phyloP scores from a whole-genome alignment of 306 rosid genomes.

The Fragaria ananassa region DNA sequence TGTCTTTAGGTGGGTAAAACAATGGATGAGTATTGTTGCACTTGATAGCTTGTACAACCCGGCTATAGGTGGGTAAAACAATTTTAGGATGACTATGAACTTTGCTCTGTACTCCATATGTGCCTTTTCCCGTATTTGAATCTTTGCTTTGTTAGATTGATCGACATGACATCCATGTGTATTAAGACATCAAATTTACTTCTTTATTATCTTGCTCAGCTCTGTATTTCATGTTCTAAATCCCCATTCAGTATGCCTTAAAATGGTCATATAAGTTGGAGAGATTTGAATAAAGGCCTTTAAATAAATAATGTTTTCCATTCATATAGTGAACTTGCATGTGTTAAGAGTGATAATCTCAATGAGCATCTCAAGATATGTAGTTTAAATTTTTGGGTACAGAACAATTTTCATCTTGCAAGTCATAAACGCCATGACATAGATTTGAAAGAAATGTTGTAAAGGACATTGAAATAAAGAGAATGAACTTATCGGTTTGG shows the following conservation, averaged over 20 bases:
- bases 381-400: not conserved
- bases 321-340: too few species aligned
- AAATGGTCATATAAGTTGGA: too few species aligned
- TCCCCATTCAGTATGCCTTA: too few species aligned
- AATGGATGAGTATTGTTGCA: not conserved
- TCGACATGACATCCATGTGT: not conserved
- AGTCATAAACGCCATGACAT: not conserved
- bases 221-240: too few species aligned
- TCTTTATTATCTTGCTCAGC: not conserved
- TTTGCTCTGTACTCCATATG: too few species aligned
- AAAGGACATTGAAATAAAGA: not conserved
- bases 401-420: not conserved
- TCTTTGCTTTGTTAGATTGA: not conserved
- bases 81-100: not conserved
- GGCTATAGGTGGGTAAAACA: too few species aligned
- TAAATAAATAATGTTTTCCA: too few species aligned
- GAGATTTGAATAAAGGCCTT: too few species aligned
- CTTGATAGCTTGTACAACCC: too few species aligned
- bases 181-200: not conserved
- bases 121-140: not conserved
- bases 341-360: not conserved
- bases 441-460: not conserved
- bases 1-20: not conserved
- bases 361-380: not conserved
- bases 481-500: not conserved